Evolutionary conservation across 139 green algal species (phyloP), one percentile per base, ranked within the genome.

Genomic region (Coelastrella sp.): DNA sequence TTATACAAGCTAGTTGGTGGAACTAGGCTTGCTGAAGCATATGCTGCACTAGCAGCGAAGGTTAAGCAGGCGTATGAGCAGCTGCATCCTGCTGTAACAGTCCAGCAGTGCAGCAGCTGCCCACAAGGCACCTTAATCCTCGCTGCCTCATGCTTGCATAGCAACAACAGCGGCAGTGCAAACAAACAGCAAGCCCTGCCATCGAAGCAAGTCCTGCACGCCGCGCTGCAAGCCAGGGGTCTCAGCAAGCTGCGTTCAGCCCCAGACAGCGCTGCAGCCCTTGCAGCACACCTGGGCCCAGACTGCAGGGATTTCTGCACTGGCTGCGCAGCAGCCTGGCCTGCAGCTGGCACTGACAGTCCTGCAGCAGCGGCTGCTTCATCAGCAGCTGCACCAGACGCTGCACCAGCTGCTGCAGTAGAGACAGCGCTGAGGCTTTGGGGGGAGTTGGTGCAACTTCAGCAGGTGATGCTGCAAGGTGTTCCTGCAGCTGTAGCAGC

Each of bases 1-100:
- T 10, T 77, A 7, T 81, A 77, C 64, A 87, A 82, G 47, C 83
- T 88, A 13, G 32, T 89, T 7, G 84, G 84, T 32, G 66, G 47
- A 73, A 5, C 10, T 5, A 4, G 20, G 4, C 20, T 89, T 3
- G n/a, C 17, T n/a, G 5, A 64, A 4, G 19, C 78, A 6, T 89
- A 89, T 17, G 6, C 47, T 16, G 84, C 66, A 16, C 3, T 89
- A 3, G 54, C 60, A 59, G 71, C 19, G 22, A 68, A 11, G 47
- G 17, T 71, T 8, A 58, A 71, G 17, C 84, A 89, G 84, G 5
- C 57, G 7, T 58, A 78, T 79, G 66, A 80, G 3, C 32, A 56
- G 7, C 4, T 22, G 16, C 5, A 64, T 4, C 83, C 83, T 20
- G 10, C 81, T 61, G 23, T 14, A 57, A 10, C 32, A 56, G 0